A percentile compares a stretch with the other conserved stretches of the same genome.
Conservation (phyloP, 2,329 filamentous ascomycete genomes). For the Thielaviopsis musarum region DNA sequence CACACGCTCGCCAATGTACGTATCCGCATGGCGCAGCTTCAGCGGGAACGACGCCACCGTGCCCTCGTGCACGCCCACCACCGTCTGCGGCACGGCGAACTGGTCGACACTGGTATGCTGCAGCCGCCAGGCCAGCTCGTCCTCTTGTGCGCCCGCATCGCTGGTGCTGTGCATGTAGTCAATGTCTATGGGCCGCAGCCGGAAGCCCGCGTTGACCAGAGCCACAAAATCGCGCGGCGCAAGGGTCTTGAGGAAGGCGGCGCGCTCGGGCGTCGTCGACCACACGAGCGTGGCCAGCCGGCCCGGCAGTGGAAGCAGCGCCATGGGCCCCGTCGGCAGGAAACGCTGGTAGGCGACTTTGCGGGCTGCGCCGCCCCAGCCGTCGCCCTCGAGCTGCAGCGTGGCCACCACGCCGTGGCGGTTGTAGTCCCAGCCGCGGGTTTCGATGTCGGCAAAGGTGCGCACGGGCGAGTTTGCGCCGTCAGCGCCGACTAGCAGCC, state of each 20-base stretch:
- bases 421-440: conserved; percentile 83
- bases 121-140: conserved; percentile 74
- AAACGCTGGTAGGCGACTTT: conserved; percentile 92
- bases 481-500: conserved; percentile 81
- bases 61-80: conserved; percentile 56
- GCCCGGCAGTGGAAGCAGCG: conserved; percentile 76
- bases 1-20: conserved; percentile 78
- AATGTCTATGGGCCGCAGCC: conserved; percentile 62
- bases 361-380: conserved; percentile 33
- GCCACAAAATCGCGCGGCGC: conserved; percentile 57
- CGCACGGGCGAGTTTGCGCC: conserved; percentile 90
- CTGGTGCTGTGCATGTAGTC: conserved; percentile 57
- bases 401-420: conserved; percentile 86
- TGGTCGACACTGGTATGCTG: conserved; percentile 44
- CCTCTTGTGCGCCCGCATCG: conserved; percentile 34
- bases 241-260: conserved; percentile 62
- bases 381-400: conserved; percentile 49
- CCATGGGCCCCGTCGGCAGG: conserved; percentile 78
- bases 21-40: conserved; percentile 81
- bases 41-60: conserved; percentile 82
- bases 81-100: conserved; percentile 44
- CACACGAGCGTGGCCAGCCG: conserved; percentile 77
- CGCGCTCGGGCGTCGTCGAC: conserved; percentile 75
- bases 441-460: conserved; percentile 70
- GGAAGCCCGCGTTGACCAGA: conserved; percentile 88